phyloP scores from a whole-genome alignment of 1,139 yeast genomes.

The Scheffersomyces segobiensis region DNA sequence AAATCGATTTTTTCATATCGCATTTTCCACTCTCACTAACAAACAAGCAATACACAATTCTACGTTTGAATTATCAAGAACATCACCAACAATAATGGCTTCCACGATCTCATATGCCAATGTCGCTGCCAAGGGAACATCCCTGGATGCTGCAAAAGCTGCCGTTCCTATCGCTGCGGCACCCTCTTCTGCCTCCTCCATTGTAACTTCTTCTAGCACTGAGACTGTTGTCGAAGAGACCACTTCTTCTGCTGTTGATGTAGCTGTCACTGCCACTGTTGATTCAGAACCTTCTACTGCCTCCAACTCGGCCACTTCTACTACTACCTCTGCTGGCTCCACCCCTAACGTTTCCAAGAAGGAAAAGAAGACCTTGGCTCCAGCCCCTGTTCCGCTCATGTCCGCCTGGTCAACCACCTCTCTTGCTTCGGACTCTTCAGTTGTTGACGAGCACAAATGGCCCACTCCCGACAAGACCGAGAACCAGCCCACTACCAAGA shows the following conservation, averaged over 20 bases:
- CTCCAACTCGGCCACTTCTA: conserved; percentile 6
- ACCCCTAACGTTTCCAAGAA: conserved; percentile 14
- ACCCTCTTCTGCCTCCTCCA: conserved; percentile 4
- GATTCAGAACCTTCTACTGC: conserved; percentile 6
- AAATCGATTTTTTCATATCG: neutral
- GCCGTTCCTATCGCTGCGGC: conserved; percentile 9
- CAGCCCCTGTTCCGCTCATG: conserved; percentile 74
- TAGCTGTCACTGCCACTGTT: conserved; percentile 6
- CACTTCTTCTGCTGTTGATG: conserved; percentile 11
- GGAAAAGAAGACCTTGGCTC: conserved; percentile 53
- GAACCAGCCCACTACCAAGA: conserved; percentile 26
- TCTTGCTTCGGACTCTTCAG: conserved; percentile 19
- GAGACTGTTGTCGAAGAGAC: conserved; percentile 1
- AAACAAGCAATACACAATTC: neutral
- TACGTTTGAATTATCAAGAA: neutral
- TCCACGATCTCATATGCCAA: conserved; percentile 39
- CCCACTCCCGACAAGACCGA: conserved; percentile 51
- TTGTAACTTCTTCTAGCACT: conserved; percentile 1
- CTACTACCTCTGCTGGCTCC: conserved; percentile 7
- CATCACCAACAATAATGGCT: neutral
- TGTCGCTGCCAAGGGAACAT: conserved; percentile 36
- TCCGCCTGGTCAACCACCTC: conserved; percentile 59
- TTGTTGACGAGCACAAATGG: conserved; percentile 55
- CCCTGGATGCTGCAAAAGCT: conserved; percentile 7
- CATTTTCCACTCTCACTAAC: neutral